Evolutionary conservation across 306 rosid species (phyloP), one percentile per base, ranked within the genome.

Genomic region (Corylus heterophylla): DNA sequence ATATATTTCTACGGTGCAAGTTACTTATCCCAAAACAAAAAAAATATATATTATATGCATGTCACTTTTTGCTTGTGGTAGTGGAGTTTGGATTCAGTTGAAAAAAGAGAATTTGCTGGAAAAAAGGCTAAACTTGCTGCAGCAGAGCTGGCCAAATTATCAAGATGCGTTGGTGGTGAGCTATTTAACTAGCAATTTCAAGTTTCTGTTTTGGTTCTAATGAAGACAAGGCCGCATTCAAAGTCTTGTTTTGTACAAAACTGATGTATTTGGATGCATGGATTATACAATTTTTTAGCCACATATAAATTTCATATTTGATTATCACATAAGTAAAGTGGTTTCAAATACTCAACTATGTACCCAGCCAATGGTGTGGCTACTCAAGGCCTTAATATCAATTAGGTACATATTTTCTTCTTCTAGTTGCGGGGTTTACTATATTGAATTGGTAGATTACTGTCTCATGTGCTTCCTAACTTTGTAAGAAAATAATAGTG

Each of bases 121-220:
- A 95, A 95, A 83, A 95, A 85, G 92, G 98, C 97, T 75, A 92
- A 91, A 87, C 91, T 95, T 82, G 98, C 98, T 54, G 94, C 98
- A n/a, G 98, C 98, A 44, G 98, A 92, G 90, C 80, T 95, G 73
- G 92, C 89, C 72, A 95, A 95, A 77, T 81, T 95, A 58, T 91
- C 98, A 61, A 89, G 89, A 76, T 92, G 92, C 12, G 96, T 95
- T 66, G 81, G 89, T 63, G 96, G 98, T 95, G 85, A 89, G 96
- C 73, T 79, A 39, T 54, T 78, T 73, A 61, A 80, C 37, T 69
- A 14, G 52, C 67, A 70, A 39, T 61, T 63, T 69, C 54, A 70
- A 52, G 64, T 69, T 37, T 54, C n/a, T 18, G 42, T 14, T 8
- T 20, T 20, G 12, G 61, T 71, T 73, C 49, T 52, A 18, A 62